Evolutionary conservation across 2,329 filamentous ascomycete species (phyloP).

Genomic region (Alternaria tenuissima): DNA sequence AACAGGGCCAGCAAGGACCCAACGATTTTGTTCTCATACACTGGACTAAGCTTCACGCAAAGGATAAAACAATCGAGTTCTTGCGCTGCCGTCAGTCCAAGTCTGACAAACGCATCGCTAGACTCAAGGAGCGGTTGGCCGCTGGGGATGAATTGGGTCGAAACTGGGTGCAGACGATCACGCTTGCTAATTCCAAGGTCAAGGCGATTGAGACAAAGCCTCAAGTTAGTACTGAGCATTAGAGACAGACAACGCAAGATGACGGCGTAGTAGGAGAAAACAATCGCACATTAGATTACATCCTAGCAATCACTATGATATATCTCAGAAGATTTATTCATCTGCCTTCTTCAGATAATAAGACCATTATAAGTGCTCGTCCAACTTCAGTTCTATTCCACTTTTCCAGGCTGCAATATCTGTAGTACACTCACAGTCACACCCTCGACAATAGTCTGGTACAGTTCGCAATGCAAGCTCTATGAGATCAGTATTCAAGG

Average conservation of each 20-base stretch:
- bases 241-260: background rate
- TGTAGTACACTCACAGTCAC: conserved; percentile 3
- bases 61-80: background rate
- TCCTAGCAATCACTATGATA: background rate
- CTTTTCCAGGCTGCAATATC: background rate
- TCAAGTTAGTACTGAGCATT: background rate
- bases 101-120: background rate
- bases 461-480: background rate
- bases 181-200: background rate
- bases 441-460: background rate
- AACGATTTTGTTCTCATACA: background rate
- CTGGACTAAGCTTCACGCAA: background rate
- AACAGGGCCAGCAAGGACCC: background rate
- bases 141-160: background rate
- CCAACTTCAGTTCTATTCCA: background rate
- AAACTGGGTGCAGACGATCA: background rate
- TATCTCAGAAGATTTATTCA: background rate
- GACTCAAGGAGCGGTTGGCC: background rate
- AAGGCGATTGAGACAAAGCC: background rate
- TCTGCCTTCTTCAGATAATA: background rate
- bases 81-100: background rate
- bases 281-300: background rate
- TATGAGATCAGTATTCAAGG: background rate
- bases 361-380: background rate
- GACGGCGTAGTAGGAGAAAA: background rate